Evolutionary conservation across 106 monocot species (phyloP).

Genomic region (Platanthera zijinensis): DNA sequence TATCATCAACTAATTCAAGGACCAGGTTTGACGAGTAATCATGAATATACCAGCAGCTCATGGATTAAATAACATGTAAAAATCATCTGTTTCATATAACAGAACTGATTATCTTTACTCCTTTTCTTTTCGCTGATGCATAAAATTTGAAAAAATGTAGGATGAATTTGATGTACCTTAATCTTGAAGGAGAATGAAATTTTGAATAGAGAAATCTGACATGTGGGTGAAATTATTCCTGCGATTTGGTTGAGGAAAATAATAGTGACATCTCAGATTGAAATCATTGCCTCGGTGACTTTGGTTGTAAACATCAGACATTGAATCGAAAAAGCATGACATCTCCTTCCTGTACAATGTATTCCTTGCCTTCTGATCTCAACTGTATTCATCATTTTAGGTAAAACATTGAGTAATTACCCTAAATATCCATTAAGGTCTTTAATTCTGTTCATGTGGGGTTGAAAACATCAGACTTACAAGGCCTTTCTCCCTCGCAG

Average conservation of each 20-base stretch:
- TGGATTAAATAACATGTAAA: no score
- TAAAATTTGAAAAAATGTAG: no score
- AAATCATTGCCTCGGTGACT: not conserved
- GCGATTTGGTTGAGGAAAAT: not conserved
- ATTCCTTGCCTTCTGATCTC: conserved; percentile 95
- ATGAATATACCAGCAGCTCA: no score
- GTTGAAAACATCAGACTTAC: conserved; percentile 42
- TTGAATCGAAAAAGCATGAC: conserved; percentile 99
- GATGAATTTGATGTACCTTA: not conserved
- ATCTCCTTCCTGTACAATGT: conserved; percentile 93
- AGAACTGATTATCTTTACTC: no score
- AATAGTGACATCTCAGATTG: conserved; percentile 7
- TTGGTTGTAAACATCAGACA: conserved; percentile 29
- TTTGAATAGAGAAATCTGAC: not conserved
- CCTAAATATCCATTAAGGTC: not conserved
- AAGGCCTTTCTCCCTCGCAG: conserved; percentile 94
- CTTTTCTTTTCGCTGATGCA: no score
- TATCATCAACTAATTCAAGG: no score
- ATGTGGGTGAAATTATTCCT: not conserved
- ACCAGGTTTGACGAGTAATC: no score
- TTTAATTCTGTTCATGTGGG: not conserved
- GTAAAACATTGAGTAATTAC: not conserved
- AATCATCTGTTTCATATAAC: no score
- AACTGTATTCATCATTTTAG: conserved; percentile 39
- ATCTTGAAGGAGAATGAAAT: not conserved